phyloP scores from a whole-genome alignment of 2,329 filamentous ascomycete genomes.

The Fusarium circinatum region DNA sequence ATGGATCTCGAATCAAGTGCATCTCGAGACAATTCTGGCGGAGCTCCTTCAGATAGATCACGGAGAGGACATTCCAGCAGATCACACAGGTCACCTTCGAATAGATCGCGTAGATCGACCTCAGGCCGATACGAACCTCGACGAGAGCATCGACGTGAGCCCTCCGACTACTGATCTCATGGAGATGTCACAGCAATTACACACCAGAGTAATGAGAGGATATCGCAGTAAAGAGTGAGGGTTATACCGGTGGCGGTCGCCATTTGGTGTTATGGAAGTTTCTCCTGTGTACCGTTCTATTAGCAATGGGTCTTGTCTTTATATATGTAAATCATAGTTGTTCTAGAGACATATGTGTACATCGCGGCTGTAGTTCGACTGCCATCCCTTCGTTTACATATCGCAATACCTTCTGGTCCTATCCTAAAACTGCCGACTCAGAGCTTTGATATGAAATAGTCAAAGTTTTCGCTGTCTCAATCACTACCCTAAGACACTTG shows the following conservation, averaged over 20 bases:
- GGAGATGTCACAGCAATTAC: accelerated
- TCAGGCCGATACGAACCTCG: neutral
- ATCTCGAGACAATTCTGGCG: neutral
- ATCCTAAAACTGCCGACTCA: neutral
- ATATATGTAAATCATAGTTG: neutral
- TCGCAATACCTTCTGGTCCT: neutral
- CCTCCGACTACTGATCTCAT: neutral
- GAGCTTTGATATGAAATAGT: neutral
- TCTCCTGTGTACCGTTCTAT: too few species aligned
- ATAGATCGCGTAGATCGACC: neutral
- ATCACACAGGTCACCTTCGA: neutral
- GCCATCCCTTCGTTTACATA: neutral
- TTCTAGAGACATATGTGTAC: neutral
- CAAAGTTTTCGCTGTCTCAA: accelerated
- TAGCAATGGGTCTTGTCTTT: neutral
- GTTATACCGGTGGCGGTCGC: neutral
- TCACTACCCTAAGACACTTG: neutral
- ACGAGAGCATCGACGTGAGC: neutral
- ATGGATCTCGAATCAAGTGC: neutral
- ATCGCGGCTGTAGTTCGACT: accelerated
- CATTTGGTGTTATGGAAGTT: too few species aligned
- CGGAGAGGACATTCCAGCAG: neutral
- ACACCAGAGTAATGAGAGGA: accelerated
- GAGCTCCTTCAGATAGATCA: neutral
- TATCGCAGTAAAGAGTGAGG: too few species aligned